These are phyloP conservation scores for Ceratocystis albifundus DNA, from an alignment of 2,329 filamentous ascomycete genomes.

Conservation along the genomic window DNA sequence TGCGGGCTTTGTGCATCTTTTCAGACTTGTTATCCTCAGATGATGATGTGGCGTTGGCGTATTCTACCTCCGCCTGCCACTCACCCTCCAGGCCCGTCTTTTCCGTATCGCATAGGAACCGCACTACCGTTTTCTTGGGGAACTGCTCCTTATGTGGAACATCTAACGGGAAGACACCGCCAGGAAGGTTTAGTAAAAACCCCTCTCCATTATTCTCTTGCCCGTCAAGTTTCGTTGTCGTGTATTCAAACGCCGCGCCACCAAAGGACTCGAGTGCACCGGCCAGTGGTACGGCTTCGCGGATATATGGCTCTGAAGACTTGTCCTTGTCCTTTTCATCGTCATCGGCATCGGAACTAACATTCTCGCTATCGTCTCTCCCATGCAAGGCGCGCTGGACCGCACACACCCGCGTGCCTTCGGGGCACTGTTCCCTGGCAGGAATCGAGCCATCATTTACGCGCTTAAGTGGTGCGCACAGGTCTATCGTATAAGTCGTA, in stretches of 20 bases:
- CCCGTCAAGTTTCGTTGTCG: slow-evolving; percentile 55
- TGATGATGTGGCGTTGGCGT: slow-evolving; percentile 29
- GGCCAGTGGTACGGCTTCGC: slow-evolving; percentile 58
- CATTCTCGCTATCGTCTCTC: slow-evolving; percentile 34
- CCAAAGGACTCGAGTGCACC: slow-evolving; percentile 53
- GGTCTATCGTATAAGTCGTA: slow-evolving; percentile 70
- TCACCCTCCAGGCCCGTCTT: slow-evolving; percentile 64
- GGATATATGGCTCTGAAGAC: slow-evolving; percentile 33
- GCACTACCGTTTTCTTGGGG: slow-evolving; percentile 65
- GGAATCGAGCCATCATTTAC: slow-evolving; percentile 39
- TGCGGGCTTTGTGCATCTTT: slow-evolving; percentile 30
- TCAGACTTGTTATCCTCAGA: not conserved
- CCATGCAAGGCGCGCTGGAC: slow-evolving; percentile 48
- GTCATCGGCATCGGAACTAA: not conserved
- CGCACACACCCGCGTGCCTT: slow-evolving; percentile 64
- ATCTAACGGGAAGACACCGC: slow-evolving; percentile 43
- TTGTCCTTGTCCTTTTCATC: not conserved
- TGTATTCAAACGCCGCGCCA: slow-evolving; percentile 51
- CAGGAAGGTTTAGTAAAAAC: slow-evolving; percentile 54
- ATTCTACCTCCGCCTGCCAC: slow-evolving; percentile 45
- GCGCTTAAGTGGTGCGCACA: slow-evolving; percentile 57
- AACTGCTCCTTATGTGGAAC: slow-evolving; percentile 40
- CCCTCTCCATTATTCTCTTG: slow-evolving; percentile 60
- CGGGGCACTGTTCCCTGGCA: slow-evolving; percentile 52
- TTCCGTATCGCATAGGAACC: slow-evolving; percentile 69